phyloP scores from a whole-genome alignment of 495 filamentous ascomycete species.

The Xylaria intraflava region DNA sequence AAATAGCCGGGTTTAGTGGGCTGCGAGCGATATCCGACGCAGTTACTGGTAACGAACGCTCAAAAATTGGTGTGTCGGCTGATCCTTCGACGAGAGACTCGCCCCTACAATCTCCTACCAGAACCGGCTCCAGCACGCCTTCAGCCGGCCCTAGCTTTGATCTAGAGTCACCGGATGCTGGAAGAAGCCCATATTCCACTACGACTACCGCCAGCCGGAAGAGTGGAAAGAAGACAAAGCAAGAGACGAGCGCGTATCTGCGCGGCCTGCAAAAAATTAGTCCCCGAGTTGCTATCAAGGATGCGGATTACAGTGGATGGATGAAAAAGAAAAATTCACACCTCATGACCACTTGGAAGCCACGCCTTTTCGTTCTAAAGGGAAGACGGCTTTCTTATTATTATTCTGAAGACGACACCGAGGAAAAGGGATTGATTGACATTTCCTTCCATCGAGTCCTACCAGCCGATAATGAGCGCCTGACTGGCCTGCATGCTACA shows the following conservation, averaged over 20 bases:
- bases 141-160: conserved; percentile 76
- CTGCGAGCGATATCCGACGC: conserved; percentile 78
- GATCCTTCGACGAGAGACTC: conserved; percentile 59
- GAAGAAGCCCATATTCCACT: conserved; percentile 47
- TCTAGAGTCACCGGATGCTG: conserved; percentile 61
- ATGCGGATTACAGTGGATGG: conserved; percentile 94
- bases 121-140: conserved; percentile 80
- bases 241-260: conserved; percentile 88
- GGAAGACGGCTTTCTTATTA: conserved; percentile 92
- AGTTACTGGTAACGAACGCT: conserved; percentile 55
- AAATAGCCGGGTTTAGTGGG: conserved; percentile 50
- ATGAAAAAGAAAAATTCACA: conserved; percentile 99
- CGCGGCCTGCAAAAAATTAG: conserved; percentile 77
- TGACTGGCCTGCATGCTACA: conserved; percentile 85
- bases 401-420: conserved; percentile 83
- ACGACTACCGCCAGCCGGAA: conserved; percentile 44
- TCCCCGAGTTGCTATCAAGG: conserved; percentile 76
- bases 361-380: conserved; percentile 85
- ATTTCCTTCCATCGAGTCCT: conserved; percentile 95
- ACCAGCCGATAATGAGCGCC: conserved; percentile 84
- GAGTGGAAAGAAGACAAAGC: conserved; percentile 66
- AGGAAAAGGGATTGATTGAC: conserved; percentile 94
- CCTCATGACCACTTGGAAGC: conserved; percentile 95
- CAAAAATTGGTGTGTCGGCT: conserved; percentile 45
- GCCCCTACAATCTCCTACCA: conserved; percentile 58